A percentile compares a stretch with the other conserved stretches of the same genome.
Evolutionary conservation across 805 yeast genomes (phyloP).

Genomic region (Candida gorgasii): DNA sequence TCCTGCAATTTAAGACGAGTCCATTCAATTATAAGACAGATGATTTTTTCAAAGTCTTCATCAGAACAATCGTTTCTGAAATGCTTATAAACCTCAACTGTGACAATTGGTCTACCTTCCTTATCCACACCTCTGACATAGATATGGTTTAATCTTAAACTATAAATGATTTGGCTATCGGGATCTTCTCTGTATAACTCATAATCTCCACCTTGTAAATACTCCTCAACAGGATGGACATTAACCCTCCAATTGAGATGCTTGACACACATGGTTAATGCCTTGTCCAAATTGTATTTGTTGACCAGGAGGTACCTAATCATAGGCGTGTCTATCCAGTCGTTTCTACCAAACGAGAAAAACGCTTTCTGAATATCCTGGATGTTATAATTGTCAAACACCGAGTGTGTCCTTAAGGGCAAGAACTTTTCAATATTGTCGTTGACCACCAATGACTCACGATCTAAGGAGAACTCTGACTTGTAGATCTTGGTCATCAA

Average conservation of each 20-base stretch:
- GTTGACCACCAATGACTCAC: neutral
- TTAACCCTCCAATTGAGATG: constrained; percentile 73
- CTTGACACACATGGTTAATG: constrained; percentile 64
- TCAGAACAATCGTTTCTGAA: constrained; percentile 47
- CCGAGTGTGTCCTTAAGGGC: constrained; percentile 7
- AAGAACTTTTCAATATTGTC: constrained; percentile 9
- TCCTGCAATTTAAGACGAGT: constrained; percentile 60
- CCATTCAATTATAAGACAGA: constrained; percentile 73
- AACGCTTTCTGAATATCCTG: constrained; percentile 7
- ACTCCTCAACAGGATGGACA: constrained; percentile 58
- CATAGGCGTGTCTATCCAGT: constrained; percentile 74
- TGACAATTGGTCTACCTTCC: constrained; percentile 72
- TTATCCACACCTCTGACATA: constrained; percentile 70
- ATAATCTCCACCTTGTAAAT: constrained; percentile 69
- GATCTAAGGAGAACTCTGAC: neutral
- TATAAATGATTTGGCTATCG: constrained; percentile 45
- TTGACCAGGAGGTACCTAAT: constrained; percentile 80
- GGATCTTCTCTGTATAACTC: constrained; percentile 43
- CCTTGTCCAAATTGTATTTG: constrained; percentile 71
- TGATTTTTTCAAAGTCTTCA: constrained; percentile 69
- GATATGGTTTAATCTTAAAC: constrained; percentile 65
- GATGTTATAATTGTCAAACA: constrained; percentile 4
- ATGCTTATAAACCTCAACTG: constrained; percentile 76
- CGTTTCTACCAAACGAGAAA: constrained; percentile 48
- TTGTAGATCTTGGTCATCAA: constrained; percentile 1